These are phyloP conservation scores for Leccinum boreale DNA, from an alignment of 768 basidiomycete genomes.

Conservation along the genomic window DNA sequence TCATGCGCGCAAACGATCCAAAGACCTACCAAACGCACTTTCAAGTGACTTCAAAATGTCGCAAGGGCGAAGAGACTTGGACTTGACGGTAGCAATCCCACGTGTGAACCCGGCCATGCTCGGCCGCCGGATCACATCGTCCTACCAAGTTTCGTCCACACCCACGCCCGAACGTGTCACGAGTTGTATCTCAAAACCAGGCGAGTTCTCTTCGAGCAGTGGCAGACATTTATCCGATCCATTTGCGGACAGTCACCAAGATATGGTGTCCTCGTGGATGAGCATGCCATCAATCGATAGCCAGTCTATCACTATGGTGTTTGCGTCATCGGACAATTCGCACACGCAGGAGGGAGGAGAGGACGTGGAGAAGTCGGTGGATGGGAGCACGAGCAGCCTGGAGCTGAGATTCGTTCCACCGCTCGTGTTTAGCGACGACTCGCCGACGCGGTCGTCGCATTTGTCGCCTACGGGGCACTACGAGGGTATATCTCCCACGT, in stretches of 20 bases:
- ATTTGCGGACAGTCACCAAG: conserved; percentile 12
- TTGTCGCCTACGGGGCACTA: conserved; percentile 22
- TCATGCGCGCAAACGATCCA: background rate
- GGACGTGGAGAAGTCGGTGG: background rate
- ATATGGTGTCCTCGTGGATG: conserved; percentile 11
- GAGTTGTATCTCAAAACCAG: background rate
- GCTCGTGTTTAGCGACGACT: background rate
- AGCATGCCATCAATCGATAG: background rate
- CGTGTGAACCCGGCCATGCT: background rate
- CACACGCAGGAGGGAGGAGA: background rate
- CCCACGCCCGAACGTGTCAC: background rate
- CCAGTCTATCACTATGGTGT: background rate
- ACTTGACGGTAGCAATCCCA: background rate
- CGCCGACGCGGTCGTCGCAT: background rate
- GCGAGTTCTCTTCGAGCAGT: conserved; percentile 11
- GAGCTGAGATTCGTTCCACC: conserved; percentile 19
- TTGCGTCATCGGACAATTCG: background rate
- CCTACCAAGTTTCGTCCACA: background rate
- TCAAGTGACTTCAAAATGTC: background rate
- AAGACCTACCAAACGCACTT: background rate
- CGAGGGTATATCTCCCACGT: background rate
- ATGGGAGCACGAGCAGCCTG: conserved; percentile 16
- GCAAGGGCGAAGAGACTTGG: background rate
- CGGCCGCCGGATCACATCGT: background rate
- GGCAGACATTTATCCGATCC: conserved; percentile 11